Evolutionary conservation across 2,329 filamentous ascomycete species (phyloP).

Genomic region (Rhynchosporium agropyri): DNA sequence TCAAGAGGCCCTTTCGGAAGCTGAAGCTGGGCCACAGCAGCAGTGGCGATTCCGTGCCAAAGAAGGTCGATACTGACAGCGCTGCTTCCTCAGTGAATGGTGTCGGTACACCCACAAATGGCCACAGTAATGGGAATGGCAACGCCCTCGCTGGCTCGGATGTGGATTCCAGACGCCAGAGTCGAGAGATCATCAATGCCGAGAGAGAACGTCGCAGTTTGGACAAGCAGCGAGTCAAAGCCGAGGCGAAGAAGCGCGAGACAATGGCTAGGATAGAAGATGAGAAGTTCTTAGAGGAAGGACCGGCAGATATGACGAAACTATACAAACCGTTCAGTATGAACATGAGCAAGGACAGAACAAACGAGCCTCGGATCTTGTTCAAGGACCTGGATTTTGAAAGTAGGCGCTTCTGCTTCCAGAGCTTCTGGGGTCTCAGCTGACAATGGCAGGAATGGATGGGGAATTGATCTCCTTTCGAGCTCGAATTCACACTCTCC

Average conservation of each 20-base stretch:
- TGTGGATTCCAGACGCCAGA: conserved; percentile 31
- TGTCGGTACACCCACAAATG: conserved; percentile 16
- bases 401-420: conserved; percentile 28
- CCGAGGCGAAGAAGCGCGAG: conserved; percentile 36
- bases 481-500: conserved; percentile 75
- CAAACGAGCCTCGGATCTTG: conserved; percentile 37
- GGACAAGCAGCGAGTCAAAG: conserved; percentile 36
- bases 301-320: conserved; percentile 37
- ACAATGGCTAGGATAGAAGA: conserved; percentile 39
- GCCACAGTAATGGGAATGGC: conserved; percentile 20
- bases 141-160: conserved; percentile 15
- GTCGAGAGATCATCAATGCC: conserved; percentile 32
- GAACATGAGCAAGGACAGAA: conserved; percentile 42
- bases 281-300: conserved; percentile 38
- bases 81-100: conserved; percentile 15
- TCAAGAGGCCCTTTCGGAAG: conserved; percentile 39
- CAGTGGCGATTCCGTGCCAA: conserved; percentile 21
- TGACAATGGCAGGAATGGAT: conserved; percentile 32
- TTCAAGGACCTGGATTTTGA: conserved; percentile 41
- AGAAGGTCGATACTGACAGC: conserved; percentile 23
- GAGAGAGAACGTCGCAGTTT: conserved; percentile 34
- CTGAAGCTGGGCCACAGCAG: conserved; percentile 29
- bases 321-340: conserved; percentile 42
- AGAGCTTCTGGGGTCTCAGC: not conserved
- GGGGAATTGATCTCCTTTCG: conserved; percentile 54